Percentiles rank a stretch among this genome's conserved stretches.
These are phyloP conservation scores for Chaetomium cochliodes DNA, from an alignment of 495 filamentous ascomycete genomes.

Conservation along the genomic window DNA sequence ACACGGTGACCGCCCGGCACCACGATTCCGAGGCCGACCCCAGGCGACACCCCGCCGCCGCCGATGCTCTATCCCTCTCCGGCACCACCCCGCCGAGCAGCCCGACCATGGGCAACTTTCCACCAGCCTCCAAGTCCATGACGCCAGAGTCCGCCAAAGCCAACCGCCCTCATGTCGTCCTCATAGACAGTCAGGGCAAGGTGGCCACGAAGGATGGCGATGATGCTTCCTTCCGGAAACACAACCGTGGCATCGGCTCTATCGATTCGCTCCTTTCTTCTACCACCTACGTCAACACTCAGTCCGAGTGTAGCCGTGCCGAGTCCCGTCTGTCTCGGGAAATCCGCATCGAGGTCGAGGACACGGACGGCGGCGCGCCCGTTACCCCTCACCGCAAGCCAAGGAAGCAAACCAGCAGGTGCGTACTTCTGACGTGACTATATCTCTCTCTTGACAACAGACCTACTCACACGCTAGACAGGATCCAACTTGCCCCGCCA, in stretches of 20 bases:
- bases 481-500: slow-evolving; percentile 17
- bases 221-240: slow-evolving; percentile 27
- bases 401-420: slow-evolving; percentile 10
- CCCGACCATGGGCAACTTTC: slow-evolving; percentile 26
- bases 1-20: neutral
- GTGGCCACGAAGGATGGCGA: slow-evolving; percentile 10
- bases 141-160: slow-evolving; percentile 23
- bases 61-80: slow-evolving; percentile 30
- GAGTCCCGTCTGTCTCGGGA: slow-evolving; percentile 33
- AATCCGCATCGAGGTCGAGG: slow-evolving; percentile 25
- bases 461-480: slow-evolving; percentile 9
- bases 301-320: slow-evolving; percentile 36
- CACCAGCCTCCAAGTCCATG: slow-evolving; percentile 15
- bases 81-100: slow-evolving; percentile 35
- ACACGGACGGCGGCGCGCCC: slow-evolving; percentile 16
- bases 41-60: slow-evolving; percentile 13
- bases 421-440: slow-evolving; percentile 10
- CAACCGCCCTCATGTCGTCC: slow-evolving; percentile 20
- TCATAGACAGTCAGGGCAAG: slow-evolving; percentile 19
- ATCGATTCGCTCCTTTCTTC: slow-evolving; percentile 38
- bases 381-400: slow-evolving; percentile 1
- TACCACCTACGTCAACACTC: slow-evolving; percentile 38
- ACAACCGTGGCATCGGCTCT: slow-evolving; percentile 33
- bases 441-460: neutral
- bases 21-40: slow-evolving; percentile 17